These are phyloP conservation scores for Bruguiera sexangula DNA, from an alignment of 345 rosid genomes.

Conservation along the genomic window DNA sequence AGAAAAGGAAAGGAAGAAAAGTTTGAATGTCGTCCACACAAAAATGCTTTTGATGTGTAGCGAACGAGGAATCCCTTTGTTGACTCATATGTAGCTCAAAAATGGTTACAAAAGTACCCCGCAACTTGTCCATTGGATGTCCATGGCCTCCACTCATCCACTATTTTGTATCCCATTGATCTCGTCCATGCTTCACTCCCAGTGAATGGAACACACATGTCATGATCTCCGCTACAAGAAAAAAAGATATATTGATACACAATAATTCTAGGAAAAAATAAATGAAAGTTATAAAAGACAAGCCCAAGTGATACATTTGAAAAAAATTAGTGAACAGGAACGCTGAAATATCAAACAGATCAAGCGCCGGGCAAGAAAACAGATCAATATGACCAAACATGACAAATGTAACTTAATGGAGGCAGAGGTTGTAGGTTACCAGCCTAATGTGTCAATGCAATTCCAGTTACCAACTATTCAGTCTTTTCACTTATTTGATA, in stretches of 20 bases:
- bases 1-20: neutral
- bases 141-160: slow-evolving; percentile 93
- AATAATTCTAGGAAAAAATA: neutral
- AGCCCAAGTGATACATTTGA: neutral
- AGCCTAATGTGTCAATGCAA: too few relatives aligned
- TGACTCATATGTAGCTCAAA: neutral
- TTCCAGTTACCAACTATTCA: too few relatives aligned
- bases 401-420: too few relatives aligned
- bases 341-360: too few relatives aligned
- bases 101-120: slow-evolving; percentile 46
- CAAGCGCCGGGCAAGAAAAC: too few relatives aligned
- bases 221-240: slow-evolving; percentile 78
- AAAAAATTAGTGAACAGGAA: too few relatives aligned
- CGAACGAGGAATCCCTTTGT: neutral
- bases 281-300: neutral
- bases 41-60: neutral
- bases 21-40: neutral
- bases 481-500: too few relatives aligned
- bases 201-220: slow-evolving; percentile 89
- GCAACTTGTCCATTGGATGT: slow-evolving; percentile 55
- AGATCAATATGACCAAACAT: too few relatives aligned
- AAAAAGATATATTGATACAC: neutral
- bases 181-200: slow-evolving; percentile 91
- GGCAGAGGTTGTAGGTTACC: too few relatives aligned
- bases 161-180: slow-evolving; percentile 63